These are phyloP conservation scores for Fomitopsis palustris DNA, from an alignment of 1,284 basidiomycete species.

Conservation along the genomic window DNA sequence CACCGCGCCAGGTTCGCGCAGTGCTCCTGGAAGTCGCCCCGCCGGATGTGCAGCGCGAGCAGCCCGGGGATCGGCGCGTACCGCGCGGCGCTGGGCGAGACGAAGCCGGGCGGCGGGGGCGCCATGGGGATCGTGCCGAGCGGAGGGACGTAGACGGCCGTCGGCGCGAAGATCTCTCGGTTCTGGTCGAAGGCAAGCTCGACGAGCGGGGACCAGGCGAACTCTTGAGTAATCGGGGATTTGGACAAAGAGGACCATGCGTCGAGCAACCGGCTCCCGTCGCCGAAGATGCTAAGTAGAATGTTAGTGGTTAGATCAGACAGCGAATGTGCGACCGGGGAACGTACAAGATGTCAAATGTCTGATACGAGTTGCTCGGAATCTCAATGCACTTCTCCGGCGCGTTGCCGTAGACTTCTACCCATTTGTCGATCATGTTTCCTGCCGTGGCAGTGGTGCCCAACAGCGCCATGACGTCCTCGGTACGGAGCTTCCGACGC, in stretches of 20 bases:
- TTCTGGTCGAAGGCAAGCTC: conserved; percentile 48
- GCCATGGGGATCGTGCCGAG: conserved; percentile 14
- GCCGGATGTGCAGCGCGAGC: conserved; percentile 56
- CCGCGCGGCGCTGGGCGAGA: conserved; percentile 30
- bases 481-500: neutral
- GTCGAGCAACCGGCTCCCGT: conserved; percentile 39
- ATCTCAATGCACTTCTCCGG: conserved; percentile 49
- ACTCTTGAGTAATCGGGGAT: conserved; percentile 50
- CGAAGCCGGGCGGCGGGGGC: conserved; percentile 20
- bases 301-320: neutral
- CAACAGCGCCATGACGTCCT: conserved; percentile 3
- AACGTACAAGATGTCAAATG: conserved; percentile 43
- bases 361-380: conserved; percentile 33
- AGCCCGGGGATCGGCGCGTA: conserved; percentile 35
- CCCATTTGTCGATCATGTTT: conserved; percentile 49
- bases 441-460: neutral
- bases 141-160: conserved; percentile 12
- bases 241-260: conserved; percentile 41
- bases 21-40: conserved; percentile 57
- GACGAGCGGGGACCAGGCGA: conserved; percentile 61
- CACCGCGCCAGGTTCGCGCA: conserved; percentile 44
- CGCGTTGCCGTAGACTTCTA: conserved; percentile 31
- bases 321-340: neutral
- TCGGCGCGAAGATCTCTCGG: conserved; percentile 42
- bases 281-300: conserved; percentile 41